A percentile compares a stretch with the other conserved stretches of the same genome.
phyloP scores from a whole-genome alignment of 257 asterid genomes.

The Schizonepeta tenuifolia region DNA sequence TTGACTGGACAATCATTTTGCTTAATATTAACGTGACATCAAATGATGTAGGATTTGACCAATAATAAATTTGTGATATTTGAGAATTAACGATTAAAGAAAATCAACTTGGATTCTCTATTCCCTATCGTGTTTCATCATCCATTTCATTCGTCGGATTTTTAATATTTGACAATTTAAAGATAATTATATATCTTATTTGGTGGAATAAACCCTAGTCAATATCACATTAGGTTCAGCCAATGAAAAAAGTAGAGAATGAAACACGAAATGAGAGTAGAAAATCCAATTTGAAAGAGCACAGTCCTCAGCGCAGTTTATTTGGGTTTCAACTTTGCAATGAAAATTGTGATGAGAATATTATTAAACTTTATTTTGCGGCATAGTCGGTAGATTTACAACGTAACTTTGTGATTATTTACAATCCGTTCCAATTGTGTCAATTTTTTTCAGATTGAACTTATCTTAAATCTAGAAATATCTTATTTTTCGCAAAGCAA shows the following conservation, averaged over 20 bases:
- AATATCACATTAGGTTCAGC: too few relatives aligned
- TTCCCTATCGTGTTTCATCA: too few relatives aligned
- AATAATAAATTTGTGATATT: not conserved
- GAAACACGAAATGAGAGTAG: too few relatives aligned
- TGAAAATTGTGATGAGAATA: not conserved
- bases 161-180: too few relatives aligned
- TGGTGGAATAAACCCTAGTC: too few relatives aligned
- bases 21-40: conserved; percentile 26
- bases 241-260: too few relatives aligned
- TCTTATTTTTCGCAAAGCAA: not conserved
- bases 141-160: too few relatives aligned
- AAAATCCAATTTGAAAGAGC: too few relatives aligned
- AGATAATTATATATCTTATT: too few relatives aligned
- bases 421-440: not conserved
- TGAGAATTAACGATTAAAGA: not conserved
- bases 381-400: not conserved
- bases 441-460: not conserved
- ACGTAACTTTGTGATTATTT: not conserved
- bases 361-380: not conserved
- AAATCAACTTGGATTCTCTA: too few relatives aligned
- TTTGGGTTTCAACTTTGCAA: not conserved
- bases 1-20: conserved; percentile 31
- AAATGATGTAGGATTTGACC: conserved; percentile 30
- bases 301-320: not conserved
- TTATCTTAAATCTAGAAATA: not conserved